Conservation (phyloP, 2,329 filamentous ascomycete genomes). For the Penicillium sclerotigenum region DNA sequence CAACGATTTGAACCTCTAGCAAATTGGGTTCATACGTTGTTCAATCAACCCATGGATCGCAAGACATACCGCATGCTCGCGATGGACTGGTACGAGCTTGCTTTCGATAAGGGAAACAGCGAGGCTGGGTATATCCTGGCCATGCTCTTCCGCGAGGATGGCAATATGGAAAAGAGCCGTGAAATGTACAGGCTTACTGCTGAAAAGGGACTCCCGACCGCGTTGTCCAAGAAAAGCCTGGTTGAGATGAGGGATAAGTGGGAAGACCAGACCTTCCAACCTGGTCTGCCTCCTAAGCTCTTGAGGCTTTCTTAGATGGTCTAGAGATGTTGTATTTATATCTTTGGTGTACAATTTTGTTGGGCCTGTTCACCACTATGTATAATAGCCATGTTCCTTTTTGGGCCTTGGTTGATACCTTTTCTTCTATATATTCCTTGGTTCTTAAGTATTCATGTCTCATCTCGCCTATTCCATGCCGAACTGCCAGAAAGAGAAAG, state of each 20-base stretch:
- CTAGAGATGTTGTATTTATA: not conserved
- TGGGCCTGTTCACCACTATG: not conserved
- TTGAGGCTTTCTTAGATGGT: not conserved
- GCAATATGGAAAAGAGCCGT: slow-evolving; percentile 12
- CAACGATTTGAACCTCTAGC: not conserved
- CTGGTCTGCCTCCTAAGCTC: not conserved
- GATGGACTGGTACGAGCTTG: slow-evolving; percentile 36
- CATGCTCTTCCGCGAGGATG: slow-evolving; percentile 30
- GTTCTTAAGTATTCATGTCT: not conserved
- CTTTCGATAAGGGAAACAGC: slow-evolving; percentile 16
- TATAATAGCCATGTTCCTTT: not conserved
- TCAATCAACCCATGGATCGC: slow-evolving; percentile 18
- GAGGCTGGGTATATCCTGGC: slow-evolving; percentile 29
- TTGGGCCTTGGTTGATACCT: not conserved
- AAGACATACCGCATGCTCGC: slow-evolving; percentile 30
- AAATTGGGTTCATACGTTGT: not conserved
- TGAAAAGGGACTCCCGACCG: slow-evolving; percentile 10
- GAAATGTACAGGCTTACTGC: slow-evolving; percentile 13
- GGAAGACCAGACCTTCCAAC: slow-evolving; percentile 14
- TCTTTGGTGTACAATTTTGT: not conserved
- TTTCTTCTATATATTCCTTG: not conserved
- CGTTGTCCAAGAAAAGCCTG: slow-evolving; percentile 5
- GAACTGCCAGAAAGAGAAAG: not conserved
- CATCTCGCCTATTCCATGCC: not conserved
- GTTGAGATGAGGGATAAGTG: slow-evolving; percentile 21